phyloP scores from a whole-genome alignment of 2,329 filamentous ascomycete genomes.

The Thelonectria blattea region DNA sequence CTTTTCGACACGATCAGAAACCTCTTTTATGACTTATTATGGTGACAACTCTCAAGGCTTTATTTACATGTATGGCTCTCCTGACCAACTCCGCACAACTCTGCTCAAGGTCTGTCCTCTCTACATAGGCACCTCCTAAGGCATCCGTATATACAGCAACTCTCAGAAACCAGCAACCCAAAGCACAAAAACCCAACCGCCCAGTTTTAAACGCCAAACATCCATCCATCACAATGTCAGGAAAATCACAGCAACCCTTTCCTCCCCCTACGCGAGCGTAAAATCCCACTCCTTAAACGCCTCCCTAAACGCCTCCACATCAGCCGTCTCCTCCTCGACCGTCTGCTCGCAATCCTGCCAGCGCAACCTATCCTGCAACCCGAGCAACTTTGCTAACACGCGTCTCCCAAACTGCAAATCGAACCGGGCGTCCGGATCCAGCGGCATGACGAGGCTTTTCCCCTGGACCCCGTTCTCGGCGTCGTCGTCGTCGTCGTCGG shows the following conservation, averaged over 20 bases:
- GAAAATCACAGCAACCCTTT: constrained; percentile 18
- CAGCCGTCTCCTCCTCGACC: constrained; percentile 76
- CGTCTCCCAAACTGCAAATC: constrained; percentile 89
- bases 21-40: no score
- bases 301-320: constrained; percentile 79
- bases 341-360: constrained; percentile 88
- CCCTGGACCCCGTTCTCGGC: constrained; percentile 63
- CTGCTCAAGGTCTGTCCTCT: neutral
- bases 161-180: neutral
- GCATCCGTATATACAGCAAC: neutral
- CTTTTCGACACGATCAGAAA: no score
- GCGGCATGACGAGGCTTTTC: constrained; percentile 72
- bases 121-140: no score
- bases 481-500: constrained; percentile 59
- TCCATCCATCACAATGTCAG: constrained; percentile 15
- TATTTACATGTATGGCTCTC: no score
- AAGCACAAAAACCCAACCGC: neutral
- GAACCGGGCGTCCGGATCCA: constrained; percentile 76
- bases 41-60: no score
- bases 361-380: constrained; percentile 76
- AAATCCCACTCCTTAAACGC: constrained; percentile 91
- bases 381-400: constrained; percentile 86
- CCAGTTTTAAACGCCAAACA: constrained; percentile 29
- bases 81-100: neutral
- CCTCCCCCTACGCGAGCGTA: constrained; percentile 52